Base-by-base conservation (phyloP, 208 protist genomes). In the Acanthamoeba sp. region DNA sequence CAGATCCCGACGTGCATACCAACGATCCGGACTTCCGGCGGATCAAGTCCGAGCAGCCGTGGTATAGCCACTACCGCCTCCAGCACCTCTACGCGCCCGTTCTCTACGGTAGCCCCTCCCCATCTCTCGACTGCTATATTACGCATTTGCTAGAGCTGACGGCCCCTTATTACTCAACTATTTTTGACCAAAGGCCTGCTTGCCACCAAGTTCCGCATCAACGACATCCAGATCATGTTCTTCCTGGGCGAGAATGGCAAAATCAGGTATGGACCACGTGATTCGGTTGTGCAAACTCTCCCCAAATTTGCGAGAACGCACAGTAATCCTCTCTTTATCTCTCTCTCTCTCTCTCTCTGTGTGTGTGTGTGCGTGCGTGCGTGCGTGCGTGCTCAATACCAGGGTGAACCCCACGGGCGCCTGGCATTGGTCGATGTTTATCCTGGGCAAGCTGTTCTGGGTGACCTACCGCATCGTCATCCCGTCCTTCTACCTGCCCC, bases 1-100 rank as follows among this genome's bases (percentile, higher is more conserved):
- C 94, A 4, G 95, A 97, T 66, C 96, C 95, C 36, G 96, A 97
- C 93, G 45, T 97, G 36, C 95, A 93, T 55, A 93, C 94, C 27
- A 87, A 73, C 80, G 94, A 97, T 29, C 78, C 80, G 14, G 95
- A 97, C 76, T 90, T 97, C 45, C 94, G 95, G 32, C 55, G 96
- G 45, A 95, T 97, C 14, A 97, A 96, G 52, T 36, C 76, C 38
- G 76, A 29, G 20, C 95, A 96, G 93, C 82, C 48, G 27, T 96
- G 95, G 94, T 95, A 90, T 36, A 73, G 91, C 32, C 89, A 95
- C 45, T 94, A 96, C 66, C 50, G 45, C 24, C 22, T 69, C 42
- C 95, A 97, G 95, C 95, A 97, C 80, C 87, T 97, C 32, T 97
- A 97, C 42, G 96, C 95, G 12, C 96, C 96, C 6, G n/a, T 97